A percentile compares a stretch with the other conserved stretches of the same genome.
These are phyloP conservation scores for Paraphoma chrysanthemicola DNA, from an alignment of 2,329 filamentous ascomycete species.

Conservation along the genomic window DNA sequence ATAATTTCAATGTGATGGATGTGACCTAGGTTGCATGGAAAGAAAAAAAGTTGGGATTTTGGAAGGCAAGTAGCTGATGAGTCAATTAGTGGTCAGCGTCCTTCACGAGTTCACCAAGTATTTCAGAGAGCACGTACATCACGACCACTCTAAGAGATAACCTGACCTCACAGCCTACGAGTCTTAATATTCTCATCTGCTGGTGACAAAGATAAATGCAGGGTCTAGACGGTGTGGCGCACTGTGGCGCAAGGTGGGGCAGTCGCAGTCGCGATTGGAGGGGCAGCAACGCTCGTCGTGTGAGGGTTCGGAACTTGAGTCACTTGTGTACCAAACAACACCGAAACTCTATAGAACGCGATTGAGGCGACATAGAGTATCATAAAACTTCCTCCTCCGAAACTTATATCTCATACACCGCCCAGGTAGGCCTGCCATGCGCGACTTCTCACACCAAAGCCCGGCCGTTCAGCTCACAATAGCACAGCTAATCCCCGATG, in stretches of 20 bases:
- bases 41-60: neutral
- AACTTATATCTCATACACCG: neutral
- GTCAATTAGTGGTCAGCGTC: too few relatives aligned
- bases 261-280: constrained; percentile 24
- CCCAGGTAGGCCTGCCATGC: neutral
- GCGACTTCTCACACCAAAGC: too few relatives aligned
- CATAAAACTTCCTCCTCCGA: neutral
- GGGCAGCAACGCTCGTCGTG: constrained; percentile 24
- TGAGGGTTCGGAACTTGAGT: constrained; percentile 30
- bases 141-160: too few relatives aligned
- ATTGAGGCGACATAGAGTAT: neutral
- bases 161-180: too few relatives aligned
- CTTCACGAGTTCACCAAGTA: too few relatives aligned
- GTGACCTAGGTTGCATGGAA: too few relatives aligned
- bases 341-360: constrained; percentile 1
- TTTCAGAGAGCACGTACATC: too few relatives aligned
- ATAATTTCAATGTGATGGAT: constrained; percentile 2
- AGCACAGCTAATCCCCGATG: constrained; percentile 18
- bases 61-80: neutral
- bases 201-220: constrained; percentile 1
- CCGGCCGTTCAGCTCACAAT: too few relatives aligned
- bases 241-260: constrained; percentile 24
- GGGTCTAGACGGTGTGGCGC: neutral
- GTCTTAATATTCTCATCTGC: neutral
- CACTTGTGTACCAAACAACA: constrained; percentile 20